phyloP scores from a whole-genome alignment of 2,329 filamentous ascomycete genomes.

The Pseudophaeomoniella oleicola region DNA sequence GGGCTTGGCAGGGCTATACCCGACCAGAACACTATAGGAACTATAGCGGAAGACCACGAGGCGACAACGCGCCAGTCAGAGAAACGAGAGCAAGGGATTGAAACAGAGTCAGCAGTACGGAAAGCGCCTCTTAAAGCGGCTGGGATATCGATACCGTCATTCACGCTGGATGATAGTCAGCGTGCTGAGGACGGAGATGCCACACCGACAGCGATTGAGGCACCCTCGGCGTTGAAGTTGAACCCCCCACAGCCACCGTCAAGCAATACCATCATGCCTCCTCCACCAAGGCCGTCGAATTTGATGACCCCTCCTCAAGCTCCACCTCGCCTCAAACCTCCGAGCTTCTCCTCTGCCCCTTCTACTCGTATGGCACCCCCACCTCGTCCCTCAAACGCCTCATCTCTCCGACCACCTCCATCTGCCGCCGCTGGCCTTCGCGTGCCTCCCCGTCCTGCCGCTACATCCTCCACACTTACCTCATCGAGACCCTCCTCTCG shows the following conservation, averaged over 20 bases:
- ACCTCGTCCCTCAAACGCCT: slow-evolving; percentile 11
- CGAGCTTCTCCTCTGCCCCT: slow-evolving; percentile 8
- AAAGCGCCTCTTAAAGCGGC: no score
- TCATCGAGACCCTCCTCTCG: slow-evolving; percentile 30
- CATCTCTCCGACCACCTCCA: slow-evolving; percentile 24
- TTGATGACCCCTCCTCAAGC: slow-evolving; percentile 6
- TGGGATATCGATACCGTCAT: no score
- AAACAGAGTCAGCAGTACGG: no score
- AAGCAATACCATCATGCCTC: not conserved
- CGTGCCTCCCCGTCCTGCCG: slow-evolving; percentile 18
- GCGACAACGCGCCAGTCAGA: no score
- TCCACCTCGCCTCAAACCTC: slow-evolving; percentile 6
- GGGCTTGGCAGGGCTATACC: not conserved
- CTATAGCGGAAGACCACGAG: no score
- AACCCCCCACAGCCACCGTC: not conserved
- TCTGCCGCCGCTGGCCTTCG: slow-evolving; percentile 29
- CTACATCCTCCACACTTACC: slow-evolving; percentile 24
- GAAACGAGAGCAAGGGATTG: no score
- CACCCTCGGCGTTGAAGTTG: not conserved
- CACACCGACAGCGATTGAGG: not conserved
- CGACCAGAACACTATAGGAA: not conserved
- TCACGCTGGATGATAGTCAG: not conserved
- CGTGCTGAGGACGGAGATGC: not conserved
- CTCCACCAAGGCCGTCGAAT: not conserved
- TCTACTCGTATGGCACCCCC: slow-evolving; percentile 6